Conservation (phyloP, 306 rosid species). For the Dicorynia guianensis region DNA sequence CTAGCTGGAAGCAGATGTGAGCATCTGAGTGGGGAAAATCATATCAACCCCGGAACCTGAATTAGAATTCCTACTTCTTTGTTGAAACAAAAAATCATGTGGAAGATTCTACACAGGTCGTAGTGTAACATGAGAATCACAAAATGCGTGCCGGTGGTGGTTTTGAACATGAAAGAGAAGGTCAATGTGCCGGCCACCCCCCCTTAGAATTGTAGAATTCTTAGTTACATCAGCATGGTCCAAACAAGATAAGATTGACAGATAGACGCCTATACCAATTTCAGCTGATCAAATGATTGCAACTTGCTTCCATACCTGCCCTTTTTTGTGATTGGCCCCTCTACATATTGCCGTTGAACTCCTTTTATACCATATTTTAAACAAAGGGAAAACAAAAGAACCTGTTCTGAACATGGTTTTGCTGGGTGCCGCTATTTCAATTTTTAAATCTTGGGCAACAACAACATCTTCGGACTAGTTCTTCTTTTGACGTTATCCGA, state of each 20-base stretch:
- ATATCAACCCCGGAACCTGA: slow-evolving; percentile 1
- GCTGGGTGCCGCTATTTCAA: no score
- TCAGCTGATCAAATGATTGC: slow-evolving; percentile 34
- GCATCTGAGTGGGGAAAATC: slow-evolving; percentile 23
- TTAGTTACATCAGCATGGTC: slow-evolving; percentile 40
- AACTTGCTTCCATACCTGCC: slow-evolving; percentile 8
- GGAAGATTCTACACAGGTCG: slow-evolving; percentile 1
- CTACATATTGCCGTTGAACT: neutral
- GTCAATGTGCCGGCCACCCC: slow-evolving; percentile 23
- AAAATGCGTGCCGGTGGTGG: slow-evolving; percentile 44
- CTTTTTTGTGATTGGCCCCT: slow-evolving; percentile 9
- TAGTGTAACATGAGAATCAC: slow-evolving; percentile 21
- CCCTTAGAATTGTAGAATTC: slow-evolving; percentile 32
- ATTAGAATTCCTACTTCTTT: slow-evolving; percentile 31
- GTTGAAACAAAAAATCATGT: slow-evolving; percentile 13
- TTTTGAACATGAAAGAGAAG: slow-evolving; percentile 37
- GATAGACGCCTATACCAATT: slow-evolving; percentile 25
- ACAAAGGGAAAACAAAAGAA: no score
- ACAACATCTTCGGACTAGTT: no score
- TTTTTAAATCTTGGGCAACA: no score
- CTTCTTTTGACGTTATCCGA: no score
- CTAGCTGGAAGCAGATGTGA: slow-evolving; percentile 20
- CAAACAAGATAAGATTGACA: slow-evolving; percentile 48
- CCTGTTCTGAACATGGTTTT: no score
- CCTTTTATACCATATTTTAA: neutral